Evolutionary conservation across 1,139 yeast genomes (phyloP).

Genomic region (Lodderomyces parapsilosis): DNA sequence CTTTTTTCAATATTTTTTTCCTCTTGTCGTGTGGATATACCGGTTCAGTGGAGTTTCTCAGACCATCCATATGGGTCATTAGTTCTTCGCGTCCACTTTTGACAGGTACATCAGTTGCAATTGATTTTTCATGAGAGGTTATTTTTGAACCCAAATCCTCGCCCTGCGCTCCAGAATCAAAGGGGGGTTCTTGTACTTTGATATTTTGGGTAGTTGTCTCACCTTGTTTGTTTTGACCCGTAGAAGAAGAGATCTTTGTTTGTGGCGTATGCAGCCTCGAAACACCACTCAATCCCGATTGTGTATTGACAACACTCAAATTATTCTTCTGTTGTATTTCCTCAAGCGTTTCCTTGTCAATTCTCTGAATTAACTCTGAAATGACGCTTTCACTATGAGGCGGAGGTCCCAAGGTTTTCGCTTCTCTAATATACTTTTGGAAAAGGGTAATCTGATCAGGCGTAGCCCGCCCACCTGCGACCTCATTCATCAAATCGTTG

Average conservation of each 20-base stretch:
- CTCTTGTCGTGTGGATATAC: background rate
- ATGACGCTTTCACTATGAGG: slow-evolving; percentile 34
- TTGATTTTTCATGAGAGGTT: background rate
- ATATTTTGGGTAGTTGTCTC: no score
- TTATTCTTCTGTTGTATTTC: no score
- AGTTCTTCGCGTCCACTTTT: background rate
- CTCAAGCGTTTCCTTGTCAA: background rate
- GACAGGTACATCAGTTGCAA: background rate
- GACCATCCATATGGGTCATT: slow-evolving; percentile 2
- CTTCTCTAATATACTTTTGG: slow-evolving; percentile 75
- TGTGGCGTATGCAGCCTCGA: background rate
- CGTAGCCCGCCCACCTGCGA: slow-evolving; percentile 78
- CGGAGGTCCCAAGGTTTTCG: slow-evolving; percentile 71
- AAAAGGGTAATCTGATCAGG: slow-evolving; percentile 70
- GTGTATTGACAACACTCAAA: background rate
- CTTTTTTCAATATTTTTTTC: slow-evolving; percentile 14
- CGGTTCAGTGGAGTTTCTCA: background rate
- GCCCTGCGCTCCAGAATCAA: no score
- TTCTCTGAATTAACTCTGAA: background rate
- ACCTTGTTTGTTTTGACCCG: background rate
- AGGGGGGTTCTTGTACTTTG: no score
- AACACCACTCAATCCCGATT: background rate
- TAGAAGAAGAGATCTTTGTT: no score
- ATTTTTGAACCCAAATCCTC: no score
- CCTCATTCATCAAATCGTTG: slow-evolving; percentile 72